These are phyloP conservation scores for Rhizopogon vesiculosus DNA, from an alignment of 768 basidiomycete genomes.

Conservation along the genomic window DNA sequence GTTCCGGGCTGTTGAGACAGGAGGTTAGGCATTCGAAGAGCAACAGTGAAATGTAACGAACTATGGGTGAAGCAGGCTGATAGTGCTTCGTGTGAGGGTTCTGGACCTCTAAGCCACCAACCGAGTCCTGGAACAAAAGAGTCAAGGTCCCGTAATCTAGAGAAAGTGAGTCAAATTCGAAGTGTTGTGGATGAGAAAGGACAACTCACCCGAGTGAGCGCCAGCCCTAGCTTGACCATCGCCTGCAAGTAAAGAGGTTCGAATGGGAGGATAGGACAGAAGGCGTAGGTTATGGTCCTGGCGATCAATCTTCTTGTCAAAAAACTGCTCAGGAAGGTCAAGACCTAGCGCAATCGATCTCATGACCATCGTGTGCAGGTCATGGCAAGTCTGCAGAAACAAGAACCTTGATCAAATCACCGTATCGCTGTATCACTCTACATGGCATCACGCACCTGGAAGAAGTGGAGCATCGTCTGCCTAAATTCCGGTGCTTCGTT, in stretches of 20 bases:
- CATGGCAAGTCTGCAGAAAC: constrained; percentile 57
- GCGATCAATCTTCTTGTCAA: constrained; percentile 69
- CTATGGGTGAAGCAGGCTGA: constrained; percentile 72
- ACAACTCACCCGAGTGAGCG: constrained; percentile 61
- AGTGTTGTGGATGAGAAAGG: not conserved
- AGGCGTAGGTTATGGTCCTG: constrained; percentile 80
- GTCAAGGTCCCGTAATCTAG: constrained; percentile 83
- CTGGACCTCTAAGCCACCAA: constrained; percentile 80
- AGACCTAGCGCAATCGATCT: constrained; percentile 82
- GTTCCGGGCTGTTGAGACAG: constrained; percentile 55
- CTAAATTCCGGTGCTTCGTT: constrained; percentile 62
- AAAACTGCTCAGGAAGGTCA: constrained; percentile 66
- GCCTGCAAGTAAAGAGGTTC: constrained; percentile 45
- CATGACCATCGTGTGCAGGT: constrained; percentile 74
- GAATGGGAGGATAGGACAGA: constrained; percentile 77
- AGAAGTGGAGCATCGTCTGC: constrained; percentile 70
- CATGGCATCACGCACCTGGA: constrained; percentile 40
- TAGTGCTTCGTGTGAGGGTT: constrained; percentile 73
- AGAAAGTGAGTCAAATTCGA: not conserved
- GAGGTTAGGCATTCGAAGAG: not conserved
- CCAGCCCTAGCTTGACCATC: constrained; percentile 79
- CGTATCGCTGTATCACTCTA: not conserved
- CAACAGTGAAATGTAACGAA: constrained; percentile 30
- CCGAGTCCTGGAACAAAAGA: constrained; percentile 76
- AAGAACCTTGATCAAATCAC: constrained; percentile 4